A percentile compares a stretch with the other conserved stretches of the same genome.
Evolutionary conservation across 371 early-diverging fungal species (phyloP).

Genomic region (Lichtheimia corymbifera): DNA sequence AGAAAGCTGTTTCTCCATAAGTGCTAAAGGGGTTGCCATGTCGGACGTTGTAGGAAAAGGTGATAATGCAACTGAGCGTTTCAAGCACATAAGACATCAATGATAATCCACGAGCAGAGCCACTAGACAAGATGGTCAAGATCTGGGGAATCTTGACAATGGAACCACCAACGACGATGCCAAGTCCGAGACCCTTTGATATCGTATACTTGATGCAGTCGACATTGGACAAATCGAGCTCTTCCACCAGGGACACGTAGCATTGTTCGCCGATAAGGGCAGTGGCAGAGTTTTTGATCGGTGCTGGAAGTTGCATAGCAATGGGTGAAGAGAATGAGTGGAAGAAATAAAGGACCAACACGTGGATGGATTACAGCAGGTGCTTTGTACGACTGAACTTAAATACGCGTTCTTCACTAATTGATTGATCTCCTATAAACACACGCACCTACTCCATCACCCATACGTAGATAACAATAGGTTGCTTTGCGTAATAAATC

Average conservation of each 20-base stretch:
- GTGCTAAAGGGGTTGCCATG: conserved; percentile 87
- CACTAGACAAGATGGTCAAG: conserved; percentile 74
- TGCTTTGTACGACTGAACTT: too few species aligned
- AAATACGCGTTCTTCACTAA: too few species aligned
- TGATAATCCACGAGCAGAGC: conserved; percentile 82
- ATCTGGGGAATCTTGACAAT: conserved; percentile 97
- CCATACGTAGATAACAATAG: too few species aligned
- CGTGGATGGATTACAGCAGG: too few species aligned
- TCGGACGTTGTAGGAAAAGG: conserved; percentile 84
- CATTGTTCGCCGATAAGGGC: conserved; percentile 72
- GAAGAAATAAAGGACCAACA: too few species aligned
- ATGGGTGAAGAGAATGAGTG: too few species aligned
- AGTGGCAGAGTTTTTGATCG: conserved; percentile 55
- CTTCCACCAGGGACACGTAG: conserved; percentile 67
- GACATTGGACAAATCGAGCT: conserved; percentile 62
- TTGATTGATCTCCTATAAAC: too few species aligned
- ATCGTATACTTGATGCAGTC: conserved; percentile 82
- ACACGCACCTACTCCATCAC: too few species aligned
- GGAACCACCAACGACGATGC: conserved; percentile 88
- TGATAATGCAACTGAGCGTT: conserved; percentile 75
- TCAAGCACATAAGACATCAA: conserved; percentile 82
- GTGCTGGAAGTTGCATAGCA: conserved; percentile 37
- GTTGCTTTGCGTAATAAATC: too few species aligned
- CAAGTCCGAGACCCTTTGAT: conserved; percentile 89
- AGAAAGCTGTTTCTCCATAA: conserved; percentile 85